Conservation (phyloP, 768 basidiomycete genomes). For the Suillus subalutaceus region DNA sequence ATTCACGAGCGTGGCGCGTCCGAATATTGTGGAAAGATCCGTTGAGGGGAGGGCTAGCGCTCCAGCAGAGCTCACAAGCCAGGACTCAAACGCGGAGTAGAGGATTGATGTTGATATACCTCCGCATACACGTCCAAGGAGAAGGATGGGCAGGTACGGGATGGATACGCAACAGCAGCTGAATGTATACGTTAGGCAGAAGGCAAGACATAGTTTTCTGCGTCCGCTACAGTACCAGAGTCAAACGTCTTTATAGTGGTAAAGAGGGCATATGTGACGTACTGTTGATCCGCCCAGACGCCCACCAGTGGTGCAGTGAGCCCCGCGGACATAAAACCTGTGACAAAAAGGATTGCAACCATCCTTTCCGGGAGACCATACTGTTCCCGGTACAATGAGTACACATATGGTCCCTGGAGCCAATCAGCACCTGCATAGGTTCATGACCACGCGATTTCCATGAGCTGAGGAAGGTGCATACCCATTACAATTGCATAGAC, state of each 20-base stretch:
- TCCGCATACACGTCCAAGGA: slow-evolving; percentile 66
- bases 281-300: slow-evolving; percentile 80
- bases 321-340: slow-evolving; percentile 73
- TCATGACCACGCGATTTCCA: not conserved
- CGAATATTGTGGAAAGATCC: slow-evolving; percentile 71
- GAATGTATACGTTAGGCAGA: slow-evolving; percentile 67
- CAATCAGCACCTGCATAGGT: slow-evolving; percentile 64
- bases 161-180: slow-evolving; percentile 63
- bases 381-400: slow-evolving; percentile 73
- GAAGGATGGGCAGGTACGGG: slow-evolving; percentile 58
- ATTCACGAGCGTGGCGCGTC: slow-evolving; percentile 72
- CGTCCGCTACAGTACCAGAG: slow-evolving; percentile 52
- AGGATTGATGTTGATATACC: slow-evolving; percentile 77
- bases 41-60: slow-evolving; percentile 51
- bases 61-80: slow-evolving; percentile 69
- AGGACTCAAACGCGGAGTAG: slow-evolving; percentile 77
- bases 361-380: slow-evolving; percentile 62
- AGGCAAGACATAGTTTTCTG: slow-evolving; percentile 65
- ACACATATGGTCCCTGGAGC: slow-evolving; percentile 81
- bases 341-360: slow-evolving; percentile 76
- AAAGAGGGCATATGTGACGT: slow-evolving; percentile 26
- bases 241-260: not conserved
- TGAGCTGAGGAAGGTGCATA: slow-evolving; percentile 30
- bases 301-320: slow-evolving; percentile 71
- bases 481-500: slow-evolving; percentile 80